A percentile compares a stretch with the other conserved stretches of the same genome.
Evolutionary conservation across 345 rosid species (phyloP).

Genomic region (Gossypium stocksii): DNA sequence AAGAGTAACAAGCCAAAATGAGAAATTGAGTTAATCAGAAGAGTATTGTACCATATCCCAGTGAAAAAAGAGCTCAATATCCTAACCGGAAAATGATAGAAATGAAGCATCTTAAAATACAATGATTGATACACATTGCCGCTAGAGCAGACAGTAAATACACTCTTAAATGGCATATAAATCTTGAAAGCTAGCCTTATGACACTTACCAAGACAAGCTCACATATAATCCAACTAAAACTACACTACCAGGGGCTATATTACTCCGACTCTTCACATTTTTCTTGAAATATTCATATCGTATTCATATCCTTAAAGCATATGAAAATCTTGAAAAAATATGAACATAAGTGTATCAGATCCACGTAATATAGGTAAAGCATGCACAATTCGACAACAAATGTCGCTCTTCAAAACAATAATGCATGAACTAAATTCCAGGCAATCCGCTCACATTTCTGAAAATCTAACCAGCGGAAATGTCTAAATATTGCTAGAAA

Average conservation of each 20-base stretch:
- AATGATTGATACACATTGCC: neutral
- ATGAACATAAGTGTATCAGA: neutral
- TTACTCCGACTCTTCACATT: neutral
- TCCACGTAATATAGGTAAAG: neutral
- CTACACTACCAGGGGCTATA: neutral
- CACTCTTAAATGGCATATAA: slow-evolving; percentile 3
- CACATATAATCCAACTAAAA: neutral
- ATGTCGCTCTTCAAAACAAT: neutral
- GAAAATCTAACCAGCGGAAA: neutral
- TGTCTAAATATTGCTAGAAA: neutral
- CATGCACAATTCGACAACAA: neutral
- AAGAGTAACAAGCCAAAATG: neutral
- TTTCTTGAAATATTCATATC: neutral
- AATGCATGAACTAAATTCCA: neutral
- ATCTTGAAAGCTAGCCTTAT: neutral
- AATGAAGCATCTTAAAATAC: neutral
- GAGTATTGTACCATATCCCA: neutral
- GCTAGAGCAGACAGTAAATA: neutral
- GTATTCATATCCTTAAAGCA: neutral
- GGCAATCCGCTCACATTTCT: neutral
- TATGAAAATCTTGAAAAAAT: neutral
- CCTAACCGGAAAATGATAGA: neutral
- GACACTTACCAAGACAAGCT: neutral
- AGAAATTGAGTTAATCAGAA: neutral
- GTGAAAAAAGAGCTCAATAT: neutral